Conservation (phyloP, 352 stramenopile species). For the Albugo candida region DNA sequence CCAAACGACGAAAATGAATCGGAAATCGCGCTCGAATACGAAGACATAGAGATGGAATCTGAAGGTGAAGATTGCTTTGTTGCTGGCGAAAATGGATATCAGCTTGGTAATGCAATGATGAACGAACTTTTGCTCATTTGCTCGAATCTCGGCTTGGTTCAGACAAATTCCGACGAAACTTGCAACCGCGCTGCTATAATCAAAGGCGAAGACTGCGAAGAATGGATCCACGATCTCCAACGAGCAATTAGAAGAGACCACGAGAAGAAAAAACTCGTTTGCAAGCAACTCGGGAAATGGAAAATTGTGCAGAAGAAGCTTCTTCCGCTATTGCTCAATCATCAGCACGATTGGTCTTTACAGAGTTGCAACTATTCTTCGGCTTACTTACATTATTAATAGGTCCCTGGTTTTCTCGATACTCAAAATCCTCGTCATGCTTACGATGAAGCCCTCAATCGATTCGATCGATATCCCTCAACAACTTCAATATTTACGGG, state of each 20-base stretch:
- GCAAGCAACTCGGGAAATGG: slow-evolving; percentile 72
- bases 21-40: too few species aligned
- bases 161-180: too few species aligned
- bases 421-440: slow-evolving; percentile 79
- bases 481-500: slow-evolving; percentile 57
- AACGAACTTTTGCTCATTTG: too few species aligned
- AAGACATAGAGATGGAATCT: too few species aligned
- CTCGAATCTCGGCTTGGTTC: too few species aligned
- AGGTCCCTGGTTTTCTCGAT: slow-evolving; percentile 73
- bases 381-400: neutral
- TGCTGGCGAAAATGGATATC: too few species aligned
- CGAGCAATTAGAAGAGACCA: slow-evolving; percentile 62
- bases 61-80: too few species aligned
- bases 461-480: slow-evolving; percentile 65
- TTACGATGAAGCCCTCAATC: slow-evolving; percentile 67
- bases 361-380: neutral
- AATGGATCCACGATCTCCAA: slow-evolving; percentile 77
- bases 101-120: too few species aligned
- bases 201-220: slow-evolving; percentile 60
- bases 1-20: too few species aligned
- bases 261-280: slow-evolving; percentile 59
- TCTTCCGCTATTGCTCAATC: slow-evolving; percentile 61
- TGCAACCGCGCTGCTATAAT: slow-evolving; percentile 25
- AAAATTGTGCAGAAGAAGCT: slow-evolving; percentile 79
- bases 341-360: slow-evolving; percentile 62